Evolutionary conservation across 139 green algal genomes (phyloP).

Genomic region (Asterochloris sp.): DNA sequence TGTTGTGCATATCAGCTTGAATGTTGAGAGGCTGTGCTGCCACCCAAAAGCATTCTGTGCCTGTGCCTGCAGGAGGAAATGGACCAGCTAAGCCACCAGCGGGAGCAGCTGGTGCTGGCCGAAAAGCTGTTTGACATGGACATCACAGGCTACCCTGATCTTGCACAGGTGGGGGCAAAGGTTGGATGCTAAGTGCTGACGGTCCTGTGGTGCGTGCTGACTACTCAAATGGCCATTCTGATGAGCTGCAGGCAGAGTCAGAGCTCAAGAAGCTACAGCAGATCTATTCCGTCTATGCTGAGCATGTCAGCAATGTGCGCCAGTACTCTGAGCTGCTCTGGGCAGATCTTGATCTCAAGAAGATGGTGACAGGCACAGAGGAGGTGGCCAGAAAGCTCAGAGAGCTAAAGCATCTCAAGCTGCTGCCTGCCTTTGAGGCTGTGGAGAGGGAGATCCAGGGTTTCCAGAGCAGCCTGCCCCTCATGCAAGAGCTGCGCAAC

Average conservation of each 20-base stretch:
- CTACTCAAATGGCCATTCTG: no score
- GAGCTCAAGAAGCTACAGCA: conserved; percentile 66
- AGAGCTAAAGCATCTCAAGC: conserved; percentile 60
- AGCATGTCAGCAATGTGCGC: conserved; percentile 59
- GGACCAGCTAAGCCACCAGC: conserved; percentile 17
- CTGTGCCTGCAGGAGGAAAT: conserved; percentile 11
- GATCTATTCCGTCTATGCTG: conserved; percentile 73
- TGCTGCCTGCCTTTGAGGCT: conserved; percentile 59
- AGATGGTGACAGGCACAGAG: conserved; percentile 62
- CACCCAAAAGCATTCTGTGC: not conserved
- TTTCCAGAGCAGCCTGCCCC: conserved; percentile 77
- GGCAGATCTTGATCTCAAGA: conserved; percentile 74
- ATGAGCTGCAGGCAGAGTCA: conserved; percentile 34
- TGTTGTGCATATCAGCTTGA: not conserved
- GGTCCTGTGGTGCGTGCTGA: no score
- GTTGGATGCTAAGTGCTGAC: no score
- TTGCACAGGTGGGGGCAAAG: conserved; percentile 35
- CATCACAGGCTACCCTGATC: conserved; percentile 67
- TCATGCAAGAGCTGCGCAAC: conserved; percentile 81
- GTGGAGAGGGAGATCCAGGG: conserved; percentile 67
- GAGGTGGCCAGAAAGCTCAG: conserved; percentile 48
- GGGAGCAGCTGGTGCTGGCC: conserved; percentile 73
- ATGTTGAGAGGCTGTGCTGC: not conserved
- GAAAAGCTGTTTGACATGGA: conserved; percentile 85
- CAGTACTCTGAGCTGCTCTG: conserved; percentile 66